Conservation (phyloP, 371 early-diverging fungal species). For the Mucor ambiguus region DNA sequence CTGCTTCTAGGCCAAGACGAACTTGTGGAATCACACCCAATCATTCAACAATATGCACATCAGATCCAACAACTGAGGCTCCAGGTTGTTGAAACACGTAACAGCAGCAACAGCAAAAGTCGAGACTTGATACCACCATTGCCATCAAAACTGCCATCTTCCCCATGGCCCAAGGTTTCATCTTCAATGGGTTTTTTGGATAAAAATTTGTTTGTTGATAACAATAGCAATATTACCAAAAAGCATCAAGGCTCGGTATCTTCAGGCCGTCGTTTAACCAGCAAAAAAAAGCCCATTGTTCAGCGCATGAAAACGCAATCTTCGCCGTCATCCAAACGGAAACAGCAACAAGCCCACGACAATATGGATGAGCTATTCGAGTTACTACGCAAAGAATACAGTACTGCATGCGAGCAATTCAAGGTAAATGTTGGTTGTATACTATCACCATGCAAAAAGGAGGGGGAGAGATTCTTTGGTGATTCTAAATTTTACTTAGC, state of each 20-base stretch:
- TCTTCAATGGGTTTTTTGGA: slow-evolving; percentile 5
- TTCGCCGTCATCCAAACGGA: not conserved
- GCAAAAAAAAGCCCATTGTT: slow-evolving; percentile 9
- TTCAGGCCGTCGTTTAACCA: slow-evolving; percentile 8
- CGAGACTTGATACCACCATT: not conserved
- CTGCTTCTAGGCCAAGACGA: slow-evolving; percentile 32
- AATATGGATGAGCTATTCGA: slow-evolving; percentile 13
- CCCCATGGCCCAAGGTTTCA: not conserved
- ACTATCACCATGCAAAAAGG: not conserved
- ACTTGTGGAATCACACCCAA: slow-evolving; percentile 36
- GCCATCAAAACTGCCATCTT: not conserved
- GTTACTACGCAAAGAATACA: slow-evolving; percentile 8
- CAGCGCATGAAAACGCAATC: slow-evolving; percentile 13
- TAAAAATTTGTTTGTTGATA: not conserved
- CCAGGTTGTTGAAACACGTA: slow-evolving; percentile 39
- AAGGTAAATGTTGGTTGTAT: slow-evolving; percentile 4
- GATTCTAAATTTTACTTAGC: slow-evolving; percentile 50
- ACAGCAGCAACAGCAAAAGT: not conserved
- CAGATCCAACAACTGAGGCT: slow-evolving; percentile 41
- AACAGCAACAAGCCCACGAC: not conserved
- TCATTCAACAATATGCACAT: slow-evolving; percentile 42
- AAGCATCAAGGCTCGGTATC: slow-evolving; percentile 5
- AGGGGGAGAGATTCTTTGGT: slow-evolving; percentile 12
- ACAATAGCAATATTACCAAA: not conserved
- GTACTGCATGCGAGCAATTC: not conserved